Base-by-base conservation (phyloP, 2,329 filamentous ascomycete species). In the Aspergillus persii region DNA sequence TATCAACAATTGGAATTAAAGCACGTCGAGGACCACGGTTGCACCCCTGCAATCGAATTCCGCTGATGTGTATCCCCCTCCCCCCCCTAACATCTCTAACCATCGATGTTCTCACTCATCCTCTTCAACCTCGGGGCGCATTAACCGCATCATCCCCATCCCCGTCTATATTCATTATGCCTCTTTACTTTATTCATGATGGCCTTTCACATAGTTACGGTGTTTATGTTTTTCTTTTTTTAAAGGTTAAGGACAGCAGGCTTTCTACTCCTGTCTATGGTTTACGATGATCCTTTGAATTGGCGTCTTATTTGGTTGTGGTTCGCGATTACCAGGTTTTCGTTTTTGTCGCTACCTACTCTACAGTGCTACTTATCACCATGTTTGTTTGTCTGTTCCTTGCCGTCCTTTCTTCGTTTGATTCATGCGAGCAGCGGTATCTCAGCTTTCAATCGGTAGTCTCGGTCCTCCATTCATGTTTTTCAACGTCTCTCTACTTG, bases 1-100 rank as follows among this genome's bases (percentile, higher is more conserved):
- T 96, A 94, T 75, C 95, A 99, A 77, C 92, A 96, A 76, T 82
- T 98, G 67, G 91, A 96, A 71, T 81, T 99, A 68, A 90, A 91
- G 76, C 92, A 96, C 75, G 89, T 97, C 57, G 85, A 90, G 59
- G 90, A 96, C 75, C 84, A 82, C 70, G 93, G 94, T 58, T 95
- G 92, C 77, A 90, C 90, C 74, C 86, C 87, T 68, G 89, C 92
- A 62, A 86, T 96, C 77, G 95, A 99, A 78, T 97, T 98, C 75
- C 85, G 90, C 77, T 94, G 80, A 89, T 53, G 30, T 52, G 33
- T 50, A 11, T 29, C 47, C 49, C 27, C 49, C 39, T 29, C 47
- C 49, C 27, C 49, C 39, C 47, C 30, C 47, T 41, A 50, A 12
- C 11, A 52, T 55, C n/a, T 47, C 51, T 18, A 11, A 23, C 31